Conservation (phyloP, 306 rosid genomes). For the Castanospermum australe region DNA sequence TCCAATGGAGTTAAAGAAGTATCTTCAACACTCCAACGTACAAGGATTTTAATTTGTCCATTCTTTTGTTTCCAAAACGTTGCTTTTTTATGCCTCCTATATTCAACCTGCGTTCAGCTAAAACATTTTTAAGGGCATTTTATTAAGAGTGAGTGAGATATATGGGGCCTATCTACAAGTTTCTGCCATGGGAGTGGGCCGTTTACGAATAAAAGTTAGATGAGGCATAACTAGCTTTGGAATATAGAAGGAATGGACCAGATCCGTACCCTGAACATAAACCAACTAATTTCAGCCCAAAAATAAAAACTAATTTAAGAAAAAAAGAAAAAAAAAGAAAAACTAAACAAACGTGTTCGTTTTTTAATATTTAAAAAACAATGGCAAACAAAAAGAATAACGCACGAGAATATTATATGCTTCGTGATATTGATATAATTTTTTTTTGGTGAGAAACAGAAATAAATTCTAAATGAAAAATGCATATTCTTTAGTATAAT, state of each 20-base stretch:
- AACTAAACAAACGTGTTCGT: too few relatives aligned
- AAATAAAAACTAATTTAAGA: too few relatives aligned
- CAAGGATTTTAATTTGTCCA: neutral
- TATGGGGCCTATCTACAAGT: neutral
- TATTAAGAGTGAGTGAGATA: neutral
- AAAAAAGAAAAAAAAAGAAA: too few relatives aligned
- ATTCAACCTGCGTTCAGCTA: neutral
- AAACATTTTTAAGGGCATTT: neutral
- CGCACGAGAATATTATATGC: neutral
- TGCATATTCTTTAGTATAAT: neutral
- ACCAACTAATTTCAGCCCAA: too few relatives aligned
- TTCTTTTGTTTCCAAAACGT: neutral
- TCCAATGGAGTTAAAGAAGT: neutral
- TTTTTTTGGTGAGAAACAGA: neutral
- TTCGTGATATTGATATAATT: neutral
- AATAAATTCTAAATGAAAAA: neutral
- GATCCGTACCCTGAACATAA: neutral
- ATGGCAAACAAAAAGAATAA: too few relatives aligned
- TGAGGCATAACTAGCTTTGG: neutral
- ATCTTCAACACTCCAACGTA: neutral
- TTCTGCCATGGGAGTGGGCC: neutral
- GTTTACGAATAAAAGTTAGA: neutral
- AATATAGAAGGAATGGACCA: neutral
- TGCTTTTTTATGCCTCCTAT: neutral
- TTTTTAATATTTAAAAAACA: too few relatives aligned